These are phyloP conservation scores for Asterella californica DNA, from an alignment of 225 moss, liverwort and hornwort genomes.

Conservation along the genomic window DNA sequence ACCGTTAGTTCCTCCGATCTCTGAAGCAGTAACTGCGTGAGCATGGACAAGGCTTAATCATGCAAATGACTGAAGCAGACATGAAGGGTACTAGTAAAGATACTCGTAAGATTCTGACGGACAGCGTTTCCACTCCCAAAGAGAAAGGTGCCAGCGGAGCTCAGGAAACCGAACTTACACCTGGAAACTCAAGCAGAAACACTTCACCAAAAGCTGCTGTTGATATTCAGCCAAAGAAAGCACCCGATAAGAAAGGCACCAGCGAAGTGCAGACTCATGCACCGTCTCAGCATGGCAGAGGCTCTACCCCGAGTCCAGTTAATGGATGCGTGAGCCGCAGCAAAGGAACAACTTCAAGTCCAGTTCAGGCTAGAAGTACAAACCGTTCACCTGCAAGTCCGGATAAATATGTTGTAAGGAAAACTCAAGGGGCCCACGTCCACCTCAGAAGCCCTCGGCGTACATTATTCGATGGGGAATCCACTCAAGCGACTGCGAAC, in stretches of 20 bases:
- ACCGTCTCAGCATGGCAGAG: not conserved
- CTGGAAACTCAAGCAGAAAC: not conserved
- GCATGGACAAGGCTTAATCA: constrained; percentile 6
- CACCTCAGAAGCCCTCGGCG: constrained; percentile 4
- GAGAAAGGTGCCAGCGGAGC: constrained; percentile 3
- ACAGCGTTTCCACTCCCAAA: constrained; percentile 13
- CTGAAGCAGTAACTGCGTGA: not conserved
- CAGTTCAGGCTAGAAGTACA: not conserved
- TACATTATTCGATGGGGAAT: constrained; percentile 5
- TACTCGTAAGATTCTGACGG: constrained; percentile 28
- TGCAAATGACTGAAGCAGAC: constrained; percentile 5
- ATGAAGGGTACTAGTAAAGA: constrained; percentile 31
- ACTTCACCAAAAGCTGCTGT: not conserved
- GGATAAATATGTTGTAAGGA: not conserved
- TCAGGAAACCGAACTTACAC: not conserved
- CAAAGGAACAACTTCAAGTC: not conserved
- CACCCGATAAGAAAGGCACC: constrained; percentile 3
- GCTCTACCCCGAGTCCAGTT: not conserved
- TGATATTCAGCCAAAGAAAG: constrained; percentile 11
- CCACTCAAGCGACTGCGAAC: constrained; percentile 1
- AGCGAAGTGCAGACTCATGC: constrained; percentile 1
- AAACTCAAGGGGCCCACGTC: not conserved
- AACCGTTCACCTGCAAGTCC: constrained; percentile 18
- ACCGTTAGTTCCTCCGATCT: not conserved
- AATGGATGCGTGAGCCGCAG: not conserved